Percentiles rank a stretch among this genome's conserved stretches.
Conservation (phyloP, 768 basidiomycete genomes). For the Trametes maxima region DNA sequence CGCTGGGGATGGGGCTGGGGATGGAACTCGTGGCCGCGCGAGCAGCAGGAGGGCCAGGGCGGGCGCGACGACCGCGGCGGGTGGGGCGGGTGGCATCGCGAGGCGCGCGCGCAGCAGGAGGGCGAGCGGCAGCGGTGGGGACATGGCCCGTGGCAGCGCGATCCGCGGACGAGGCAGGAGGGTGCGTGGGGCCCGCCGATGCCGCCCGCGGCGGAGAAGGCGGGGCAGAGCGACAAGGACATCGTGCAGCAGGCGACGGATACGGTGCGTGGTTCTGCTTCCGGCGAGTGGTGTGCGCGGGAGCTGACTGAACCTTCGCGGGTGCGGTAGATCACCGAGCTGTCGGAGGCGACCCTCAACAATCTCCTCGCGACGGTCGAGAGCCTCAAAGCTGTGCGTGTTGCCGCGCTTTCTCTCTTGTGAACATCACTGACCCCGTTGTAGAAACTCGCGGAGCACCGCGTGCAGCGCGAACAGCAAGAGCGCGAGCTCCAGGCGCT, state of each 20-base stretch:
- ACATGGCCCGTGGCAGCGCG: background rate
- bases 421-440: background rate
- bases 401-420: background rate
- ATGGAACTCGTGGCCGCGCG: background rate
- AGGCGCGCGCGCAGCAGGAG: background rate
- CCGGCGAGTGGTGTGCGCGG: constrained; percentile 30
- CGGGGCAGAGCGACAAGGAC: constrained; percentile 38
- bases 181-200: constrained; percentile 20
- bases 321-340: constrained; percentile 52
- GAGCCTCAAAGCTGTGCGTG: constrained; percentile 59
- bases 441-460: constrained; percentile 39
- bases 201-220: constrained; percentile 12
- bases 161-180: constrained; percentile 1
- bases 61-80: background rate
- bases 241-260: constrained; percentile 32
- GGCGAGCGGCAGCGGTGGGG: background rate
- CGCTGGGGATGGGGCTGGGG: no score
- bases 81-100: constrained; percentile 2
- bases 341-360: constrained; percentile 71
- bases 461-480: constrained; percentile 31
- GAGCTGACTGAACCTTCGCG: background rate
- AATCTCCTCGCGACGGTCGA: constrained; percentile 58
- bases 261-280: constrained; percentile 24
- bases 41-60: background rate
- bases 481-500: constrained; percentile 43